phyloP scores from a whole-genome alignment of 768 basidiomycete genomes.

The Mycena belliarum region DNA sequence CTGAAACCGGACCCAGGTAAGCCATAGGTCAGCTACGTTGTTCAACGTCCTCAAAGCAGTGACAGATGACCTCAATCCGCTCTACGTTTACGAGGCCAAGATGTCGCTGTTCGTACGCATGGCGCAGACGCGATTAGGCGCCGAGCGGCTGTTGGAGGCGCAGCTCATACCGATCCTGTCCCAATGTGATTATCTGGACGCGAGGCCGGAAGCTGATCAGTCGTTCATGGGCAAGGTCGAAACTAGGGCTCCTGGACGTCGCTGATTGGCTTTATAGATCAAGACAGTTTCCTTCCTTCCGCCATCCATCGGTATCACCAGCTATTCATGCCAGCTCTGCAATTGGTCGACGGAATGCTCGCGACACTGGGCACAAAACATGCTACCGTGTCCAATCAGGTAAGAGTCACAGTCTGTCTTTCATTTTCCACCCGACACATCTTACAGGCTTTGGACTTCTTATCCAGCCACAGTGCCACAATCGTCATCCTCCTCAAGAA shows the following conservation, averaged over 20 bases:
- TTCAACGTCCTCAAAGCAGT: background rate
- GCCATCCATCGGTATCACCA: constrained; percentile 91
- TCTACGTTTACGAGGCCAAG: constrained; percentile 95
- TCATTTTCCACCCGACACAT: background rate
- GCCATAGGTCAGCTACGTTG: background rate
- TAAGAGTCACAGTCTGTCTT: constrained; percentile 27
- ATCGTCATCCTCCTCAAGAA: constrained; percentile 82
- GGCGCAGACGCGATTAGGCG: constrained; percentile 79
- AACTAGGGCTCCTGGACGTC: background rate
- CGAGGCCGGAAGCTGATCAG: constrained; percentile 81
- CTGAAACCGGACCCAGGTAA: constrained; percentile 89
- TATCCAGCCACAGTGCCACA: constrained; percentile 82
- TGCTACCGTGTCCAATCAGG: constrained; percentile 69
- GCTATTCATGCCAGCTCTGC: constrained; percentile 82
- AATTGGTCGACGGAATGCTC: constrained; percentile 75
- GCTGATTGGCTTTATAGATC: constrained; percentile 50
- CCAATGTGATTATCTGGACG: constrained; percentile 85
- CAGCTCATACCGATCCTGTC: constrained; percentile 74
- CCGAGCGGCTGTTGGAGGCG: constrained; percentile 80
- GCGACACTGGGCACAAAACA: constrained; percentile 76
- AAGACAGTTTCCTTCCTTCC: constrained; percentile 84
- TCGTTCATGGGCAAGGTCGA: constrained; percentile 69
- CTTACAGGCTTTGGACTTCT: constrained; percentile 72
- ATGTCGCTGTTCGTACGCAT: constrained; percentile 87
- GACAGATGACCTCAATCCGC: constrained; percentile 82